Base-by-base conservation (phyloP, 164 flowering plant species). In the Vitis rotundifolia region DNA sequence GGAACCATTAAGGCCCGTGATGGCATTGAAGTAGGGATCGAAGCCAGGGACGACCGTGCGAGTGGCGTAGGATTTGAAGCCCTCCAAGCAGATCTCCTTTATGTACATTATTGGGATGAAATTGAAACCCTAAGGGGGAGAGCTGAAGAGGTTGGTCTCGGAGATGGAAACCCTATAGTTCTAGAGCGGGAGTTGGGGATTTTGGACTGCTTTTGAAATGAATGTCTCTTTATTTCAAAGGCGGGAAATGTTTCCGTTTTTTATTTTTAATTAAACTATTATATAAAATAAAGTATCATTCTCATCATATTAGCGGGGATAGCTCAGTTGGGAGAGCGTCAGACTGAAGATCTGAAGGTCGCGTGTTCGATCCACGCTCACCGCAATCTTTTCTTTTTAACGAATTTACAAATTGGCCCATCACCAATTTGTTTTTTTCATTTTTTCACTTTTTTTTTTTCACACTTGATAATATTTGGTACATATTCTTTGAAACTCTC, bases 21-120 rank as follows among this genome's bases (percentile, higher is more conserved):
- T 96, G 4, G 99, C 99, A 67, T 93, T 96, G 83, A 96, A 96
- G 71, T 14, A 88, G 8, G 97, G 99, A 67, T 96, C 99, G 68
- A 93, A 96, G 0, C 97, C 98, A 0, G 97, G 87, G 3, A 96
- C 97, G 6, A 96, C 97, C 0, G 99, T 96, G 71, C 98, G 68
- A 0, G 95, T 93, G 2, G 99, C 99, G 70, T 93, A 96, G 4
- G 99, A 96, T 68, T 96, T 96, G 89, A 96, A 96, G 26, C 99
- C 99, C 71, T 96, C 99, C 65, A 96, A 78, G 72, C 91, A 89
- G 48, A 96, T 67, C 75, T 96, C 99, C 75, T 93, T 93, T 31
- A 96, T 79, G 71, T 88, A 77, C 99, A 96, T 91, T 49, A 61
- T 10, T 9, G 22, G 61, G 18, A 59, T 26, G 61, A 59, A 18